Evolutionary conservation across 768 basidiomycete genomes (phyloP).

Genomic region (Nidula microcarpa): DNA sequence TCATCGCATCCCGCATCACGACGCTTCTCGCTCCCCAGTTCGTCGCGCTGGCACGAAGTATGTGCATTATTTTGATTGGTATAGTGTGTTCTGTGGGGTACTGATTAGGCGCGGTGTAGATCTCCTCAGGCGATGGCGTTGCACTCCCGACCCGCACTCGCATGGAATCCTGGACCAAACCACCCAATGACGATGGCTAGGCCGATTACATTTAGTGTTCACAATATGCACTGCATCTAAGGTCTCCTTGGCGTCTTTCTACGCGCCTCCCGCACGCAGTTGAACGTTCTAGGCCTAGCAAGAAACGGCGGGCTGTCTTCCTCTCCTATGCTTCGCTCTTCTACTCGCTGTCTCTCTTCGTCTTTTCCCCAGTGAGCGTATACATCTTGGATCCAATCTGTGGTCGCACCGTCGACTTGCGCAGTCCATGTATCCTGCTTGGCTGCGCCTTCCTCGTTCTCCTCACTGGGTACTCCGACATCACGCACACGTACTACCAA

Average conservation of each 20-base stretch:
- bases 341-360: background rate
- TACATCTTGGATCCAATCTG: slow-evolving; percentile 73
- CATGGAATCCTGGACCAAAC: background rate
- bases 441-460: slow-evolving; percentile 57
- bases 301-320: slow-evolving; percentile 53
- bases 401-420: slow-evolving; percentile 74
- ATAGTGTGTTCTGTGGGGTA: background rate
- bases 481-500: slow-evolving; percentile 61
- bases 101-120: slow-evolving; percentile 15
- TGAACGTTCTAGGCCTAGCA: slow-evolving; percentile 76
- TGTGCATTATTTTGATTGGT: slow-evolving; percentile 36
- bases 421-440: slow-evolving; percentile 72
- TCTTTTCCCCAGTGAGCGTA: slow-evolving; percentile 50
- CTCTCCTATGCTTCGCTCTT: background rate
- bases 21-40: slow-evolving; percentile 56
- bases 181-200: background rate
- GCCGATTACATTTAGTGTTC: background rate
- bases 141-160: background rate
- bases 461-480: slow-evolving; percentile 71
- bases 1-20: slow-evolving; percentile 29
- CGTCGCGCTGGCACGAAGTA: slow-evolving; percentile 72
- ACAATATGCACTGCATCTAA: slow-evolving; percentile 79
- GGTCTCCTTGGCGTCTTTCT: slow-evolving; percentile 61
- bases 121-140: slow-evolving; percentile 34
- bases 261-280: slow-evolving; percentile 70